Conservation (phyloP, 257 asterid species). For the Nicotiana obtusifolia region DNA sequence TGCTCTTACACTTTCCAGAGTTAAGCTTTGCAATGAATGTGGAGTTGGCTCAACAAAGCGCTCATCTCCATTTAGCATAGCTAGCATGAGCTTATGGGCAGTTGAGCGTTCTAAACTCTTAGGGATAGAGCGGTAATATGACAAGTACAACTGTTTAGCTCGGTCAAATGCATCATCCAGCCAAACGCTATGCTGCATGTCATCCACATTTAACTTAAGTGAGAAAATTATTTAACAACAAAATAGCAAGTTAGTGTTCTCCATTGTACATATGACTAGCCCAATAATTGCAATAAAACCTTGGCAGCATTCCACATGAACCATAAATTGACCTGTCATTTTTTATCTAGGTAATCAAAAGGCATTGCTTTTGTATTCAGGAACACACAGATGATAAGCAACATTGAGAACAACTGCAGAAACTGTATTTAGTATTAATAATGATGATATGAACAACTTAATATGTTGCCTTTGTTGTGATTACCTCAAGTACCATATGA, state of each 20-base stretch:
- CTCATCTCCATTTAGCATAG: slow-evolving; percentile 96
- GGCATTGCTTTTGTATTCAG: neutral
- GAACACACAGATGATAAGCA: neutral
- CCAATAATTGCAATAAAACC: neutral
- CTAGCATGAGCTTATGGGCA: slow-evolving; percentile 97
- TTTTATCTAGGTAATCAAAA: neutral
- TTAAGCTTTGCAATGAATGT: slow-evolving; percentile 65
- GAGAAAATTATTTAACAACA: slow-evolving; percentile 6
- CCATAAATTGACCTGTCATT: neutral
- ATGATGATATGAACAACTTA: neutral
- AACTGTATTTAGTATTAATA: neutral
- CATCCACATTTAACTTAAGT: slow-evolving; percentile 6
- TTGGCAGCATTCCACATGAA: neutral
- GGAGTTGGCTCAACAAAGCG: slow-evolving; percentile 99
- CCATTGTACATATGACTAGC: slow-evolving; percentile 2
- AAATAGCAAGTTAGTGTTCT: slow-evolving; percentile 7
- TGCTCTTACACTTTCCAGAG: slow-evolving; percentile 74
- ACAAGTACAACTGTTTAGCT: slow-evolving; percentile 90
- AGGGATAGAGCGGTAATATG: slow-evolving; percentile 91
- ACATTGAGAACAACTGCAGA: neutral
- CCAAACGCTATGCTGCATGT: slow-evolving; percentile 96
- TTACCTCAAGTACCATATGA: slow-evolving; percentile 99
- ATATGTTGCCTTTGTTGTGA: neutral
- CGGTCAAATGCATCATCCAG: slow-evolving; percentile 96
- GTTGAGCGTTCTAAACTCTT: slow-evolving; percentile 99